Conservation (phyloP, 2,329 filamentous ascomycete species). For the Neocucurbitaria cava region DNA sequence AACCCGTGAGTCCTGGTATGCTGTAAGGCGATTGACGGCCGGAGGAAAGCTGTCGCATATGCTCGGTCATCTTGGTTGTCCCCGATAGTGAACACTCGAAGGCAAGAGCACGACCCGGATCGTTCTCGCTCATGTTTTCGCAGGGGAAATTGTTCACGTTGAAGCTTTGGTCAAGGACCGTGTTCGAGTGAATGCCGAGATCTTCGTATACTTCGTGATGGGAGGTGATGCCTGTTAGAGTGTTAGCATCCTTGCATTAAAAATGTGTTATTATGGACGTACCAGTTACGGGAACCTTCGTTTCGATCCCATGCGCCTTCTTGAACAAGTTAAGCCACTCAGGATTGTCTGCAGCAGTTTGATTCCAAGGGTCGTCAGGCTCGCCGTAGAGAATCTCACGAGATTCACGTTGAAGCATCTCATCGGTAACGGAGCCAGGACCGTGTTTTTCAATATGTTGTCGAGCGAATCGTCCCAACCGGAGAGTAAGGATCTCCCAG, state of each 20-base stretch:
- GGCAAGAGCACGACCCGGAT: slow-evolving; percentile 21
- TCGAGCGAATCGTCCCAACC: slow-evolving; percentile 54
- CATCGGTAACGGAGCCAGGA: slow-evolving; percentile 52
- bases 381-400: slow-evolving; percentile 57
- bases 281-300: slow-evolving; percentile 13
- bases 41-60: slow-evolving; percentile 19
- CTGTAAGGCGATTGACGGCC: slow-evolving; percentile 22
- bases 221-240: slow-evolving; percentile 11
- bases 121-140: slow-evolving; percentile 10
- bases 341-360: slow-evolving; percentile 48
- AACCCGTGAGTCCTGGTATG: slow-evolving; percentile 24
- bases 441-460: slow-evolving; percentile 48
- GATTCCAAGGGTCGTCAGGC: slow-evolving; percentile 57
- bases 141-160: slow-evolving; percentile 34
- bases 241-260: neutral
- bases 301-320: slow-evolving; percentile 54
- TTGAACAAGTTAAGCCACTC: slow-evolving; percentile 60
- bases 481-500: slow-evolving; percentile 59
- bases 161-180: slow-evolving; percentile 39
- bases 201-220: slow-evolving; percentile 44
- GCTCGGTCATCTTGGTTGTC: slow-evolving; percentile 18
- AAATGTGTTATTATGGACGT: neutral
- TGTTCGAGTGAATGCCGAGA: slow-evolving; percentile 34
- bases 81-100: slow-evolving; percentile 40
- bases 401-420: slow-evolving; percentile 57